Evolutionary conservation across 306 rosid genomes (phyloP).

Genomic region (Cucumis melo): DNA sequence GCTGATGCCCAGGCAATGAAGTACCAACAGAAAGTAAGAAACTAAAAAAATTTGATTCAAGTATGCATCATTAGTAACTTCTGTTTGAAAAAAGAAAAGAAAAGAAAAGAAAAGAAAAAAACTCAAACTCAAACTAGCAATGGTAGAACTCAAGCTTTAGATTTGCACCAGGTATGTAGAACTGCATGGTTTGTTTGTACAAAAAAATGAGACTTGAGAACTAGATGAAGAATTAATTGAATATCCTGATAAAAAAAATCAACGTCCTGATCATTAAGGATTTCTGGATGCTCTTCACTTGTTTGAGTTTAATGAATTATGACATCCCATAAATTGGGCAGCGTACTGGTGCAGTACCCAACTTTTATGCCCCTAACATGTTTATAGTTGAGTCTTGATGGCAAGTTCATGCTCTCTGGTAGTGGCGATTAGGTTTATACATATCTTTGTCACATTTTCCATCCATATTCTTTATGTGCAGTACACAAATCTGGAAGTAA

Average conservation of each 20-base stretch:
- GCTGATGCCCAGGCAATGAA: slow-evolving; percentile 88
- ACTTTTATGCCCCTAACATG: neutral
- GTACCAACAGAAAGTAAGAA: slow-evolving; percentile 85
- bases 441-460: slow-evolving; percentile 16
- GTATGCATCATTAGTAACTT: neutral
- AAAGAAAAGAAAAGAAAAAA: too few relatives aligned
- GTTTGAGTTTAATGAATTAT: neutral
- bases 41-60: neutral
- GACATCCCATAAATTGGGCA: neutral
- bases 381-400: neutral
- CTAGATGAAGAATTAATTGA: neutral
- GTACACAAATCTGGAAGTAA: slow-evolving; percentile 78
- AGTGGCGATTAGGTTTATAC: neutral
- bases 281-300: neutral
- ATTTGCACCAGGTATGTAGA: neutral
- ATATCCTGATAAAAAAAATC: neutral
- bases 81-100: neutral
- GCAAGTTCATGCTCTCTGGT: neutral
- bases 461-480: slow-evolving; percentile 22
- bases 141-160: neutral
- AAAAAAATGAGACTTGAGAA: neutral
- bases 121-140: neutral
- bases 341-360: neutral
- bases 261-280: neutral
- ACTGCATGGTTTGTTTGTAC: neutral